Base-by-base conservation (phyloP, 2,329 filamentous ascomycete genomes). In the Neofusicoccum ribis region DNA sequence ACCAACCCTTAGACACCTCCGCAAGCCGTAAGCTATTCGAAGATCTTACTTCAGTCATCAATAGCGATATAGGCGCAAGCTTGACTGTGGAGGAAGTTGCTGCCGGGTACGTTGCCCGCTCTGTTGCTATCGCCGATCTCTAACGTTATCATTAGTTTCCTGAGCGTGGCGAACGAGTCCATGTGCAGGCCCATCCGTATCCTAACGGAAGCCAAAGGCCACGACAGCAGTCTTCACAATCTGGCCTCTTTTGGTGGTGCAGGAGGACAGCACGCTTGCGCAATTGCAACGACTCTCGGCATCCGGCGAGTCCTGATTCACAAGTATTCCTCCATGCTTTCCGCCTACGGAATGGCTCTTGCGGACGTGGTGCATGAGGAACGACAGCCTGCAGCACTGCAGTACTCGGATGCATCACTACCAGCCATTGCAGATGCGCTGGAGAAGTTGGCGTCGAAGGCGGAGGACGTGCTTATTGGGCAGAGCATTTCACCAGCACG, bases 311-410 rank as follows among this genome's bases (percentile, higher is more conserved):
- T 80, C 58, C 73, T 83, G n/a, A 77, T 83, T 4, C 81, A 81
- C 31, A 75, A 76, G 27, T 82, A 81, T 67, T 83, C 81, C 0
- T 80, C 76, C 5, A 79, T 83, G 12, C 67, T 83, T 0, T 83
- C 81, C 0, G 81, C 81, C 0, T 83, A 83, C 27, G 81, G 81
- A 0, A 60, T 47, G 43, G 56, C 56, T 17, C 31, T 60, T 5
- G 43, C 43, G 4, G 43, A 47, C 6, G 76, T 83, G 0, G 80
- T 82, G 2, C 76, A 79, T 5, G 80, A 82, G 67, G 68, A 70
- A 0, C 74, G 74, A 59, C 74, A 76, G n/a, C 80, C 79, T 39
- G 60, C 89, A 8, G 61, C 87, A 63, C 81, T 94, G 43, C 90
- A 88, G 75, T 31, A 31, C 27, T 31, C 27, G 5, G 5, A 31